Percentiles rank a stretch among this genome's conserved stretches.
Evolutionary conservation across 352 stramenopile species (phyloP).

Genomic region (Globisporangium lucens): DNA sequence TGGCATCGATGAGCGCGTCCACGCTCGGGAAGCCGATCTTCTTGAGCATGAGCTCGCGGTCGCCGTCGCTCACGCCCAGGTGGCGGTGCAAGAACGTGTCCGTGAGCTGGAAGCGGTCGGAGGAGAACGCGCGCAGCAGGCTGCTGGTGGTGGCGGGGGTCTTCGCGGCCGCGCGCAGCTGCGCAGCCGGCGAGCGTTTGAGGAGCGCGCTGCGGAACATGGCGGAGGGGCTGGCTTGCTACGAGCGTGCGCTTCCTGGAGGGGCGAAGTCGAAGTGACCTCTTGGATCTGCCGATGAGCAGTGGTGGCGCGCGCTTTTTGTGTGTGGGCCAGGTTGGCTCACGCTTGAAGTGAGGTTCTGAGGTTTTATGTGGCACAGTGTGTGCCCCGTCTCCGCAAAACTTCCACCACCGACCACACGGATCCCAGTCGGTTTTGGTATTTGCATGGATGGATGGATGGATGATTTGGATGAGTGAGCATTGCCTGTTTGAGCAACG

Average conservation of each 20-base stretch:
- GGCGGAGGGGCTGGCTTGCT: background rate
- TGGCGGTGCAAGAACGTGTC: conserved; percentile 76
- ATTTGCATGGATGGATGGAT: background rate
- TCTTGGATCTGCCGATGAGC: background rate
- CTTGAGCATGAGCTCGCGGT: conserved; percentile 92
- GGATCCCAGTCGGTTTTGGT: too few species aligned
- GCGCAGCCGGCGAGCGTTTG: conserved; percentile 14
- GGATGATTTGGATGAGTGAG: background rate
- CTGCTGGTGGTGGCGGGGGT: background rate
- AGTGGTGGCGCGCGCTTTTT: background rate
- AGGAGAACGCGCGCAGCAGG: conserved; percentile 12
- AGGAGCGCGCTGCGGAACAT: conserved; percentile 21
- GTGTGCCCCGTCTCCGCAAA: too few species aligned
- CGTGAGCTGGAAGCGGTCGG: conserved; percentile 40
- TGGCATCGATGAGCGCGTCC: conserved; percentile 93
- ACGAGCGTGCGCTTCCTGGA: background rate
- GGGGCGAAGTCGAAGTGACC: conserved; percentile 10
- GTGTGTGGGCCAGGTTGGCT: too few species aligned
- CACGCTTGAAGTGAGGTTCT: background rate
- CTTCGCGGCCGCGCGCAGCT: conserved; percentile 1
- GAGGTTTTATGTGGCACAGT: background rate
- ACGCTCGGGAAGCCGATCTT: conserved; percentile 92
- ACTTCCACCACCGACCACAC: too few species aligned
- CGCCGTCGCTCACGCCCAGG: conserved; percentile 87
- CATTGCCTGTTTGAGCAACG: background rate